Base-by-base conservation (phyloP, 352 stramenopile genomes). In the Pythium aphanidermatum region DNA sequence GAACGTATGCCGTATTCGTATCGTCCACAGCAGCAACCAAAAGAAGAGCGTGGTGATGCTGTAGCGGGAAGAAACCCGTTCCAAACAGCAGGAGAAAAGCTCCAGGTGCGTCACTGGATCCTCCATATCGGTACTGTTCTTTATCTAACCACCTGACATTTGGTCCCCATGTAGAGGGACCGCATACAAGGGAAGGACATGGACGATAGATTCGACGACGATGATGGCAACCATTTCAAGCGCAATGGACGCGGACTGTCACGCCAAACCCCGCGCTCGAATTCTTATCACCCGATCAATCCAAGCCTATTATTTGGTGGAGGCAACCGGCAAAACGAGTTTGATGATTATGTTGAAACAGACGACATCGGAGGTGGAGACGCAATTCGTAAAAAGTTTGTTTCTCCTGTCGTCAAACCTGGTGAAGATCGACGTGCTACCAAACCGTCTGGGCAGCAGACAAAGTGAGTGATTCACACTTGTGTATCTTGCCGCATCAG, bases 211-310 rank as follows among this genome's bases (percentile, higher is more conserved):
- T 58, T 76, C 17, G 55, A 70, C 16, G 55, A 74, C 16, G 46
- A 71, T 6, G 35, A 55, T 20, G 43, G 46, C 8, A 50, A 64
- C 20, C 44, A 51, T 1, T 51, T 58, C 12, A 32, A 46, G 28
- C 66, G 65, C 13, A 44, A 54, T 29, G 59, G 68, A 21, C 48
- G 63, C 17, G 53, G 45, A 3, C 21, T 55, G 10, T 23, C 45
- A 8, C 31, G 53, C 1, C 45, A 55, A 21, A 65, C 51, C 12
- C 49, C 65, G 38, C 58, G 68, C 28, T 56, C 55, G 32, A 64
- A 71, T 7, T 55, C 60, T 2, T 92, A 88, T 45, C 80, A 92
- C 31, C 80, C 80, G 23, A 78, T 90, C 31, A 90, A 92, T 21
- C 72, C 77, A 26, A 63, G 88, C 27, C 39, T 90, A 13, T 50